Evolutionary conservation across 169 alveolate genomes (phyloP).

Genomic region (Toxoplasma gondii): DNA sequence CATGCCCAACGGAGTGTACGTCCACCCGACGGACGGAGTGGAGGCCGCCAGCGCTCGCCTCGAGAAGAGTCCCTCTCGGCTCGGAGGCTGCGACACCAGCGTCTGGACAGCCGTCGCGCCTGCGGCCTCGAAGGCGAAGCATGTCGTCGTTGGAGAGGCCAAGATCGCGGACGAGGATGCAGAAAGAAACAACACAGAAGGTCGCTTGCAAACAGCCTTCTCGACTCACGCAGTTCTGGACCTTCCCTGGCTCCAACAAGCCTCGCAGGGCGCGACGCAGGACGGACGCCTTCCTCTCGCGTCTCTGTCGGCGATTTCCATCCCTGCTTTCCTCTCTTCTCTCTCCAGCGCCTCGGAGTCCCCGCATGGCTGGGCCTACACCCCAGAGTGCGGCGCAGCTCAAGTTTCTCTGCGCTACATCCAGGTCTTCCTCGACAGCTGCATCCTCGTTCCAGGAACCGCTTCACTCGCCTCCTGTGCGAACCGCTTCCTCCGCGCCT

Average conservation of each 20-base stretch:
- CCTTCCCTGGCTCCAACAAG: neutral
- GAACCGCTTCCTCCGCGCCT: neutral
- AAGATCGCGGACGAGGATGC: neutral
- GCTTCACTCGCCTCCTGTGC: neutral
- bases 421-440: neutral
- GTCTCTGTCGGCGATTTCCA: neutral
- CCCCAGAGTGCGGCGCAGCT: neutral
- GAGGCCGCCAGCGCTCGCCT: neutral
- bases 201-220: neutral
- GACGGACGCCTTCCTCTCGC: neutral
- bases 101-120: neutral
- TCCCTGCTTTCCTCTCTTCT: neutral
- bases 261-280: neutral
- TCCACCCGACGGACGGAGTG: neutral
- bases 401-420: neutral
- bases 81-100: neutral
- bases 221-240: neutral
- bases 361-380: neutral
- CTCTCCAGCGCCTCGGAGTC: neutral
- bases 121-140: slow-evolving; percentile 8
- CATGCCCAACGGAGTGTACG: slow-evolving; percentile 14
- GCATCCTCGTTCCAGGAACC: neutral
- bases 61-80: neutral
- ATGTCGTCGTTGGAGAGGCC: neutral
- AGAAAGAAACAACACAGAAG: neutral